Conservation (phyloP, 2,329 filamentous ascomycete genomes). For the Clonostachys sp. region DNA sequence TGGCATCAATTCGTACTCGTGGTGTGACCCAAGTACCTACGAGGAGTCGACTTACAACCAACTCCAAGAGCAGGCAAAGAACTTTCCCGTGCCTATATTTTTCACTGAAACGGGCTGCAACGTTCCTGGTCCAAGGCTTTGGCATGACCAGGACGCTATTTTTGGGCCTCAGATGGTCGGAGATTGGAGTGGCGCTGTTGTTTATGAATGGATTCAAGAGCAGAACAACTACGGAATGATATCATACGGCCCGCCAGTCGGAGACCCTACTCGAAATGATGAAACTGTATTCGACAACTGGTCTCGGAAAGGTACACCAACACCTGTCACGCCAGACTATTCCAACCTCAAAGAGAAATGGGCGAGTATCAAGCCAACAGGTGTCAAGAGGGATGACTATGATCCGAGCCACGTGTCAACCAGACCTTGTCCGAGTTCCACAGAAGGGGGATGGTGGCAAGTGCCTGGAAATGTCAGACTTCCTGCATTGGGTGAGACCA, state of each 20-base stretch:
- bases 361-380: constrained; percentile 66
- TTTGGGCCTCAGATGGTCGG: constrained; percentile 69
- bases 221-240: constrained; percentile 79
- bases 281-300: constrained; percentile 59
- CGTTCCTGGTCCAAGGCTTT: constrained; percentile 53
- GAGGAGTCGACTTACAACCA: constrained; percentile 62
- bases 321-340: constrained; percentile 72
- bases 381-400: constrained; percentile 64
- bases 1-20: constrained; percentile 80
- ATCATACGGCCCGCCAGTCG: constrained; percentile 62
- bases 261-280: constrained; percentile 44
- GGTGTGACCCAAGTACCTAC: constrained; percentile 62
- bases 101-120: constrained; percentile 90
- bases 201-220: constrained; percentile 90
- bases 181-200: constrained; percentile 70
- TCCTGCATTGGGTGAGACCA: constrained; percentile 58
- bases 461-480: constrained; percentile 66
- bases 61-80: constrained; percentile 61
- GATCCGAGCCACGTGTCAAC: constrained; percentile 54
- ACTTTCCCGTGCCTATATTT: constrained; percentile 81
- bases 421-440: constrained; percentile 67
- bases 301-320: constrained; percentile 68
- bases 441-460: constrained; percentile 72
- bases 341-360: constrained; percentile 72
- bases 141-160: constrained; percentile 71